Evolutionary conservation across 768 basidiomycete genomes (phyloP), one percentile per base, ranked within the genome.

Genomic region (Phylloporus arenicola): DNA sequence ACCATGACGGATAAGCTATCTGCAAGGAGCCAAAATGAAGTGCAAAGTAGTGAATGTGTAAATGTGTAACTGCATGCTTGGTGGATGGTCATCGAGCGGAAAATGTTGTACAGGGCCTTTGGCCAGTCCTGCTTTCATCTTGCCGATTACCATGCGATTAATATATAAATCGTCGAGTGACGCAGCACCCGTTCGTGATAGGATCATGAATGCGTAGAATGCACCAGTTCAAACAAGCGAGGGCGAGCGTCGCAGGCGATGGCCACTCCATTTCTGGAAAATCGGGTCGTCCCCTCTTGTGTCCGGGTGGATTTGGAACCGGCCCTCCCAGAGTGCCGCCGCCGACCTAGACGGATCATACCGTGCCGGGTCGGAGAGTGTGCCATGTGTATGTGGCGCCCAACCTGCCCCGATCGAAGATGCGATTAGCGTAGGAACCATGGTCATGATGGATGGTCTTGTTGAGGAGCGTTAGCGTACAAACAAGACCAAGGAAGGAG

Each of bases 251-350:
- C 47, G 53, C 14, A 22, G 3, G n/a, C 55, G 59, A 41, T 52
- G 52, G 3, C 49, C 54, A 33, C 68, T 60, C 70, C 70, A 70
- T 57, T 56, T 64, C 39, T 52, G 54, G 54, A 68, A 70, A 22
- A 71, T 67, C 3, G 72, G 73, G 58, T 94, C 90, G 52, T 88
- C 81, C 29, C 68, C 72, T 41, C 79, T 73, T 3, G 92, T 94
- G 33, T 88, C 89, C 0, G 92, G 92, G 62, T 96, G 93, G 6
- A 95, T 72, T 64, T 92, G 90, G 14, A 92, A 74, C 68, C 80
- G 88, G 54, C 91, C 91, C 64, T 88, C 82, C 83, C 83, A 90
- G 7, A 92, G 74, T 2, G 87, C 88, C 10, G 88, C 84, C 27
- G 88, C 85, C 10, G 88, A 86, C 63, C 77, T 78, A 29, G 90